phyloP scores from a whole-genome alignment of 192 early-diverging fungal species.

The Pilobolus umbonatus region DNA sequence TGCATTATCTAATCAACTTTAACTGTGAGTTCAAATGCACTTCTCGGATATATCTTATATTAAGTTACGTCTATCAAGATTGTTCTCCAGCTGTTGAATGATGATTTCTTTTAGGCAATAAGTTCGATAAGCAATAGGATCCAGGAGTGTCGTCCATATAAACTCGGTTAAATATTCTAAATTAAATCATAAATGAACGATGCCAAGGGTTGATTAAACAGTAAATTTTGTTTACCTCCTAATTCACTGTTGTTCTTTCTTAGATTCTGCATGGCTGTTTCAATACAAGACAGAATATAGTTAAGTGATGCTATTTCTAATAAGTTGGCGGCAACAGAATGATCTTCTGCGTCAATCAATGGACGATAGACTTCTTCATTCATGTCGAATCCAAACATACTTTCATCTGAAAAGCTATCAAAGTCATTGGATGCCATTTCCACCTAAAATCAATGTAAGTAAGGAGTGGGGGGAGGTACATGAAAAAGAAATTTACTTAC shows the following conservation, averaged over 20 bases:
- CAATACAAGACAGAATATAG: conserved; percentile 21
- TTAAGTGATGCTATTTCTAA: conserved; percentile 36
- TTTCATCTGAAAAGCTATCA: conserved; percentile 33
- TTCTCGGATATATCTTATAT: too few relatives aligned
- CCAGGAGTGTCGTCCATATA: conserved; percentile 30
- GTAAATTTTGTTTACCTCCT: neutral
- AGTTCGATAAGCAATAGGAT: conserved; percentile 25
- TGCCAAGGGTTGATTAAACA: neutral
- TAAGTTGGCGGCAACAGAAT: conserved; percentile 20
- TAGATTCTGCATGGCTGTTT: conserved; percentile 24
- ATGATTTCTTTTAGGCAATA: conserved; percentile 17
- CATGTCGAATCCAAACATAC: conserved; percentile 30
- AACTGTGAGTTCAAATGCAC: too few relatives aligned
- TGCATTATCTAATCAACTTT: conserved; percentile 11
- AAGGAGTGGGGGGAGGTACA: neutral
- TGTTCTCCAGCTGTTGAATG: conserved; percentile 8
- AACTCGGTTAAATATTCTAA: conserved; percentile 23
- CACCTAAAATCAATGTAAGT: conserved; percentile 11
- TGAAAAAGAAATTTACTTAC: too few relatives aligned
- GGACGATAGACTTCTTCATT: conserved; percentile 30
- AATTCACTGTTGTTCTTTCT: conserved; percentile 5
- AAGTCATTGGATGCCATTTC: conserved; percentile 34
- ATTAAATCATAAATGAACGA: conserved; percentile 2
- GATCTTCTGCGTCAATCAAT: conserved; percentile 5
- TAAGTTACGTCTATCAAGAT: conserved; percentile 24